Evolutionary conservation across 257 asterid genomes (phyloP).

Genomic region (Paraleonurus japonicus): DNA sequence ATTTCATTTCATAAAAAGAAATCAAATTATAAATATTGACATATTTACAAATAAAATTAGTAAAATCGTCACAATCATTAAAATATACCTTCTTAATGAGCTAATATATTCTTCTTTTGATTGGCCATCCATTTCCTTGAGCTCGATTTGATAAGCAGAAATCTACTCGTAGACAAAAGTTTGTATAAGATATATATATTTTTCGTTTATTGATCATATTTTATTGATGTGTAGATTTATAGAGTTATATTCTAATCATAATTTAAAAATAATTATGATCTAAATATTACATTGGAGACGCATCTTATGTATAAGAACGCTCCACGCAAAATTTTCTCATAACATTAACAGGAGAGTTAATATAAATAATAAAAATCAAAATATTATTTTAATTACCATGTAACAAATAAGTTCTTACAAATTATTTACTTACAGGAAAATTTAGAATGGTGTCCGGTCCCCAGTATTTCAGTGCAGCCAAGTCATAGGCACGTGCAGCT

Average conservation of each 20-base stretch:
- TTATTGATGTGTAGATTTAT: too few species aligned
- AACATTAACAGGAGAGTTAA: too few species aligned
- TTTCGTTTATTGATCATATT: too few species aligned
- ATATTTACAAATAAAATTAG: neutral
- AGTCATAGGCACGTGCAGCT: conserved; percentile 98
- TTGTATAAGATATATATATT: too few species aligned
- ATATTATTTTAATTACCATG: neutral
- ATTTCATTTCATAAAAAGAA: neutral
- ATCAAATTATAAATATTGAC: neutral
- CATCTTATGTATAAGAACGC: too few species aligned
- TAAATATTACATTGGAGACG: too few species aligned
- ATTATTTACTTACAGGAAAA: conserved; percentile 88
- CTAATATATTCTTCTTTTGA: conserved; percentile 90
- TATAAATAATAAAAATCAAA: neutral
- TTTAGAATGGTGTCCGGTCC: conserved; percentile 83
- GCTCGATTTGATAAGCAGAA: conserved; percentile 58
- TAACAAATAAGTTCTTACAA: neutral
- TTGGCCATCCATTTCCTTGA: conserved; percentile 77
- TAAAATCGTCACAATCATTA: neutral
- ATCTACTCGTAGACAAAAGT: too few species aligned
- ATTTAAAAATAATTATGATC: too few species aligned
- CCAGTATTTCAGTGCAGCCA: conserved; percentile 97
- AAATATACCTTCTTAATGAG: conserved; percentile 74
- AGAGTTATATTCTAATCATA: too few species aligned
- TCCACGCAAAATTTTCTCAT: too few species aligned